Evolutionary conservation across 352 stramenopile species (phyloP), one percentile per base, ranked within the genome.

Genomic region (Ophiocytium majus): DNA sequence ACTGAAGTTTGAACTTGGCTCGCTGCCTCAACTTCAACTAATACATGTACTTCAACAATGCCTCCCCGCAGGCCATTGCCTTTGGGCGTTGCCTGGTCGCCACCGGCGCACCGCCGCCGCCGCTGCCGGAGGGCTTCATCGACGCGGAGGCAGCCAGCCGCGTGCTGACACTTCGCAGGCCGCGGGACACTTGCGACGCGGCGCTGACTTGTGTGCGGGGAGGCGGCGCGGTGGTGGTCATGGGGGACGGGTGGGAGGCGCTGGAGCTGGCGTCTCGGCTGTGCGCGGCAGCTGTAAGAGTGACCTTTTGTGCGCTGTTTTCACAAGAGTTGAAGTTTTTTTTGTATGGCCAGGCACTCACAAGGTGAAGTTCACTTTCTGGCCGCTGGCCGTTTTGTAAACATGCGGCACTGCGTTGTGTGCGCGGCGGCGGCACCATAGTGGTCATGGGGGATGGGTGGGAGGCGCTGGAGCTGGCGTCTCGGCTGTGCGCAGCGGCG

Each of bases 381-480:
- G 28, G 32, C 66, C 32, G 66, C 17, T 78, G 32, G 5, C 5
- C 32, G 35, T 5, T 14, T 35, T 14, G 14, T 5, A 78, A 78
- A 14, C 35, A 14, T 57, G 43, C 14, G 66, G 14, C 5, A 14
- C 35, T 78, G 66, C 66, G 5, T 14, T 78, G 32, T 35, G 66
- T 78, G 35, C 32, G 35, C 32, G 14, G 14, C 5, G 66, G 66
- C 5, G 66, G 66, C 5, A 78, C 5, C 35, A 14, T 78, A 5
- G 66, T 78, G 5, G 14, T 78, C 35, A 14, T 43, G 66, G 66
- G 66, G 5, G 10, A 14, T 14, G 35, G 66, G 32, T 78, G 66
- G 66, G 66, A 78, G 35, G 66, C 66, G 35, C 35, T 78, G 66
- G 66, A 78, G 66, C 66, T 78, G 32, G 66, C 35, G 35, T 43